A percentile compares a stretch with the other conserved stretches of the same genome.
phyloP scores from a whole-genome alignment of 2,329 filamentous ascomycete genomes.

The Cladophialophora psammophila region DNA sequence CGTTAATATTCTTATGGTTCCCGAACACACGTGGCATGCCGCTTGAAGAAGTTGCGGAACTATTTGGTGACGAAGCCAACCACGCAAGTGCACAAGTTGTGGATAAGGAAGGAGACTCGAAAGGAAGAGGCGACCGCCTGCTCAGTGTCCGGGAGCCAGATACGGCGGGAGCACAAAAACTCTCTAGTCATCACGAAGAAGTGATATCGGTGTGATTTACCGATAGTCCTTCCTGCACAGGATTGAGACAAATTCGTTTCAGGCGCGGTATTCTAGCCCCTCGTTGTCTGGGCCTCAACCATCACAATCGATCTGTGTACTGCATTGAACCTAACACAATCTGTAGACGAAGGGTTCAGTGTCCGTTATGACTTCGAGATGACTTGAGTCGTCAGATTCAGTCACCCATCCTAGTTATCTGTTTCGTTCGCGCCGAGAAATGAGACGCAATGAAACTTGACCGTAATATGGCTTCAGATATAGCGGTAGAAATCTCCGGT shows the following conservation, averaged over 20 bases:
- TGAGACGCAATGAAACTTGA: too few relatives aligned
- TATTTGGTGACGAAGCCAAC: conserved; percentile 39
- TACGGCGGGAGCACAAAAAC: not conserved
- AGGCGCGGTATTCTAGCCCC: not conserved
- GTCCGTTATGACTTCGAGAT: too few relatives aligned
- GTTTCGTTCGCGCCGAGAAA: too few relatives aligned
- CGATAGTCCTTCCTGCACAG: not conserved
- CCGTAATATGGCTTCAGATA: too few relatives aligned
- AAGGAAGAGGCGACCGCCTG: not conserved
- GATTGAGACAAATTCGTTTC: not conserved
- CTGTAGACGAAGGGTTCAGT: too few relatives aligned
- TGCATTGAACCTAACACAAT: too few relatives aligned
- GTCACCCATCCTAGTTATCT: too few relatives aligned
- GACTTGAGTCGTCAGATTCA: too few relatives aligned
- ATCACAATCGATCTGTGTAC: too few relatives aligned
- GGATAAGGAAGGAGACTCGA: not conserved
- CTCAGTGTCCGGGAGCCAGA: not conserved
- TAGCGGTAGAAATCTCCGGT: too few relatives aligned
- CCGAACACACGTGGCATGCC: conserved; percentile 45
- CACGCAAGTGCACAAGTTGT: not conserved
- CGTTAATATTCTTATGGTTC: conserved; percentile 17
- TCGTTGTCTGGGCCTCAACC: too few relatives aligned
- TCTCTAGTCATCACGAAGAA: not conserved
- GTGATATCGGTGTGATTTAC: not conserved
- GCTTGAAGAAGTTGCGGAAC: conserved; percentile 48